phyloP scores from a whole-genome alignment of 768 basidiomycete species.

The Dendrothele bispora region DNA sequence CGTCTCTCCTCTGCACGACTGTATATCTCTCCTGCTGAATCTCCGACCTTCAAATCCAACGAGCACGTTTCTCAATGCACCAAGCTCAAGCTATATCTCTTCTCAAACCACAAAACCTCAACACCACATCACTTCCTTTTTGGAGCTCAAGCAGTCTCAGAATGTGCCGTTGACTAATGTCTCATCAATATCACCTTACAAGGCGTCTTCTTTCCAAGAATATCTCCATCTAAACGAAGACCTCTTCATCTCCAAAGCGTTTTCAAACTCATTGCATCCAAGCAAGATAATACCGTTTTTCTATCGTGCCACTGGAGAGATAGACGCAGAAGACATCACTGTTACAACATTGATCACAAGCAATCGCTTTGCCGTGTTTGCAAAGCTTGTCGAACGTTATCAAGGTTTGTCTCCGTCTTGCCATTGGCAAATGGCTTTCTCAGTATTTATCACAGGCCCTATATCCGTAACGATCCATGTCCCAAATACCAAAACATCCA shows the following conservation, averaged over 20 bases:
- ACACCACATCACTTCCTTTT: conserved; percentile 10
- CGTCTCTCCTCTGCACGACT: conserved; percentile 29
- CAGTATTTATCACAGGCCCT: conserved; percentile 51
- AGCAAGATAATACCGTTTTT: conserved; percentile 81
- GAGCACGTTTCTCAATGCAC: conserved; percentile 13
- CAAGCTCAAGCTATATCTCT: conserved; percentile 17
- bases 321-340: conserved; percentile 71
- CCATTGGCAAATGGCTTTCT: neutral
- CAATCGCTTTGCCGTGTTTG: conserved; percentile 73
- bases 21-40: conserved; percentile 24
- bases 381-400: conserved; percentile 73
- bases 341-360: conserved; percentile 84
- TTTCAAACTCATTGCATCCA: conserved; percentile 68
- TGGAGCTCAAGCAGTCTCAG: conserved; percentile 9
- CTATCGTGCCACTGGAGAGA: conserved; percentile 60
- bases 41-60: too few relatives aligned
- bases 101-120: neutral
- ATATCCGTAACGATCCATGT: conserved; percentile 85
- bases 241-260: conserved; percentile 67
- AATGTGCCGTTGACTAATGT: conserved; percentile 13
- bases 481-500: conserved; percentile 46
- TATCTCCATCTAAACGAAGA: conserved; percentile 52
- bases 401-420: conserved; percentile 62
- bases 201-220: conserved; percentile 34
- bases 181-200: conserved; percentile 8